Base-by-base conservation (phyloP, 768 basidiomycete genomes). In the Mycena polygramma region DNA sequence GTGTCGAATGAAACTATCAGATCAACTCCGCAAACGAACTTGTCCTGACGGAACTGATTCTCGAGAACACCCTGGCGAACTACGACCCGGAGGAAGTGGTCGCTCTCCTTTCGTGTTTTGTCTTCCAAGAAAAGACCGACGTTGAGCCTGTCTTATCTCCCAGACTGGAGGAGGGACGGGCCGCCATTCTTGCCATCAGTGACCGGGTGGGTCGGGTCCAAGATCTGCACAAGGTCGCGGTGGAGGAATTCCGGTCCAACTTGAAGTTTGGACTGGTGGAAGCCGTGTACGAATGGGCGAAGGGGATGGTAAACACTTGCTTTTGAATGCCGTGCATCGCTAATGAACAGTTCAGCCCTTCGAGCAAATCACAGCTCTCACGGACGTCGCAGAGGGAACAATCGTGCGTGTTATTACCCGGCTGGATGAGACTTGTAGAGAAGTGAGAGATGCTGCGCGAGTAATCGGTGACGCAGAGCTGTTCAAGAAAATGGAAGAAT, bases 1-100 rank as follows among this genome's bases (percentile, higher is more conserved):
- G 24, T 30, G 48, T 26, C 36, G 46, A 72, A 52, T 66, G 39
- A 14, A 19, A 49, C 37, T 53, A 19, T 63, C 75, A 98, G 97
- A 99, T 99, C 78, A 99, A 99, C 79, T 98, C 97, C 9, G 95
- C 93, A n/a, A 95, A 95, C 71, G 98, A 99, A 76, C 93, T 99
- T 30, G 89, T 99, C 57, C 85, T 99, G 55, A 99, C 98, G 0
- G 98, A 99, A 77, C 89, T 99, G 59, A 97, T 99, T 64, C 87
- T 99, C 60, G 98, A 99, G 77, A 99, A 99, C 77, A 93, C 94
- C 0, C 84, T 99, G 36, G 95, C 95, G 8, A 83, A 84, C 17
- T 99, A 94, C 78, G 96, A 96, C 54, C 95, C 98, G 0, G 95
- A 96, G 79, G 98, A 99, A 81, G 95, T 97, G 59, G 98, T 97